Percentiles rank a stretch among this genome's conserved stretches.
Conservation (phyloP, 176 grass and related monocot genomes). For the Lolium multiflorum region DNA sequence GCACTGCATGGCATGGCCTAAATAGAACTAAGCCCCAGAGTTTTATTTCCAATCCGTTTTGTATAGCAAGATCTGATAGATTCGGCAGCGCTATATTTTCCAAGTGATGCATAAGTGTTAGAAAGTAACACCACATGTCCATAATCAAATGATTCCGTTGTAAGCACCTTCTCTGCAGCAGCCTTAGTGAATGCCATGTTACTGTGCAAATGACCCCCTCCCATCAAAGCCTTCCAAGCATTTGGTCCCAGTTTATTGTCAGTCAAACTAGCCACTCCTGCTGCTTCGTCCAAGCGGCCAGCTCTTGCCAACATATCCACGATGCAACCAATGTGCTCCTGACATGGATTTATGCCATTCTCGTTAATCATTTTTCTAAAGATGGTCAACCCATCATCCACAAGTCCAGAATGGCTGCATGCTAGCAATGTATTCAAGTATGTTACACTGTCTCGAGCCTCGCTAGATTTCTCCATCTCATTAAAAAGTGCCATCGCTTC, state of each 20-base stretch:
- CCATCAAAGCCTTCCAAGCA: slow-evolving; percentile 76
- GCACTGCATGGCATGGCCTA: slow-evolving; percentile 35
- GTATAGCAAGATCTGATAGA: slow-evolving; percentile 61
- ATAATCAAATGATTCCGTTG: slow-evolving; percentile 53
- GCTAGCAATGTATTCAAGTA: slow-evolving; percentile 72
- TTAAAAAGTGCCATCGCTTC: slow-evolving; percentile 60
- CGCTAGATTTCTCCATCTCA: slow-evolving; percentile 59
- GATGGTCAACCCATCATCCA: slow-evolving; percentile 59
- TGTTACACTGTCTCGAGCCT: slow-evolving; percentile 59
- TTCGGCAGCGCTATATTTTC: slow-evolving; percentile 61
- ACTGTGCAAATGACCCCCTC: slow-evolving; percentile 61
- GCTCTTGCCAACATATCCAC: slow-evolving; percentile 80
- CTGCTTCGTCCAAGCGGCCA: slow-evolving; percentile 66
- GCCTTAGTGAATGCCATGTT: slow-evolving; percentile 50
- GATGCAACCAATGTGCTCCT: slow-evolving; percentile 69
- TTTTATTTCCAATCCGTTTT: slow-evolving; percentile 49
- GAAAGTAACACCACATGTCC: slow-evolving; percentile 73
- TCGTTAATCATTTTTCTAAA: slow-evolving; percentile 68
- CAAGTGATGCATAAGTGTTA: slow-evolving; percentile 69
- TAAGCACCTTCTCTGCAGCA: slow-evolving; percentile 65
- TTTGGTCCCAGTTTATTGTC: slow-evolving; percentile 50
- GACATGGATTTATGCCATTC: slow-evolving; percentile 45
- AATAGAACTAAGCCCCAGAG: slow-evolving; percentile 63
- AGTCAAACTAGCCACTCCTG: slow-evolving; percentile 50
- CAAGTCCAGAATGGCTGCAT: slow-evolving; percentile 73